These are phyloP conservation scores for Puccinia hordei DNA, from an alignment of 1,284 basidiomycete species.

Conservation along the genomic window DNA sequence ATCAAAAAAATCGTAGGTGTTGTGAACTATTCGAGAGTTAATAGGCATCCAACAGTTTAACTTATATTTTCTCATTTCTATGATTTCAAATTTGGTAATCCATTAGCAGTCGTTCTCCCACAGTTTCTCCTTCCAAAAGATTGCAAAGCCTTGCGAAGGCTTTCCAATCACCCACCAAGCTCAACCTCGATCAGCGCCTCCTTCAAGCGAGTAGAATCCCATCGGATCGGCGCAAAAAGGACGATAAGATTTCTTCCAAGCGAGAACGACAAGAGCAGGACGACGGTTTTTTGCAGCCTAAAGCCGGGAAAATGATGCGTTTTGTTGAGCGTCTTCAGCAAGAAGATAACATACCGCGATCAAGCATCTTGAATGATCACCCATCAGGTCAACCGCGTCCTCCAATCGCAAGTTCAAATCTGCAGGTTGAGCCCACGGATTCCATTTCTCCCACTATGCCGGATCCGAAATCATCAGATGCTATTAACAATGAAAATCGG, in stretches of 20 bases:
- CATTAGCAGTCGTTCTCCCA: background rate
- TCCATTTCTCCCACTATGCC: background rate
- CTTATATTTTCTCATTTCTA: background rate
- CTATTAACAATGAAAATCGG: background rate
- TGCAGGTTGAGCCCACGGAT: background rate
- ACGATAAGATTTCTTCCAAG: background rate
- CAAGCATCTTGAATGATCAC: background rate
- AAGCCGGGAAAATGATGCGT: constrained; percentile 46
- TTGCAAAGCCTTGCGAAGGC: background rate
- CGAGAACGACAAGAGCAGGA: constrained; percentile 38
- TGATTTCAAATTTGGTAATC: background rate
- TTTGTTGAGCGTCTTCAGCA: constrained; percentile 42
- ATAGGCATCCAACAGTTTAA: background rate
- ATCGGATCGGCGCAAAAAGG: background rate
- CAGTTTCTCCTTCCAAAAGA: constrained; percentile 25
- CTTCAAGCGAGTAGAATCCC: constrained; percentile 9
- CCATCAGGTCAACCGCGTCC: background rate
- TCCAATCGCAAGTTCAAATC: constrained; percentile 6
- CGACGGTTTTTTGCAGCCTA: constrained; percentile 44
- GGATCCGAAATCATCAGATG: background rate
- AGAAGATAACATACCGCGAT: background rate
- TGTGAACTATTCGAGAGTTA: background rate
- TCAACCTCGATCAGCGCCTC: constrained; percentile 4
- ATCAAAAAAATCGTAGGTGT: constrained; percentile 22
- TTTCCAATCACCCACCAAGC: constrained; percentile 13